Evolutionary conservation across 2,329 filamentous ascomycete species (phyloP).

Genomic region (Diaporthe destruens): DNA sequence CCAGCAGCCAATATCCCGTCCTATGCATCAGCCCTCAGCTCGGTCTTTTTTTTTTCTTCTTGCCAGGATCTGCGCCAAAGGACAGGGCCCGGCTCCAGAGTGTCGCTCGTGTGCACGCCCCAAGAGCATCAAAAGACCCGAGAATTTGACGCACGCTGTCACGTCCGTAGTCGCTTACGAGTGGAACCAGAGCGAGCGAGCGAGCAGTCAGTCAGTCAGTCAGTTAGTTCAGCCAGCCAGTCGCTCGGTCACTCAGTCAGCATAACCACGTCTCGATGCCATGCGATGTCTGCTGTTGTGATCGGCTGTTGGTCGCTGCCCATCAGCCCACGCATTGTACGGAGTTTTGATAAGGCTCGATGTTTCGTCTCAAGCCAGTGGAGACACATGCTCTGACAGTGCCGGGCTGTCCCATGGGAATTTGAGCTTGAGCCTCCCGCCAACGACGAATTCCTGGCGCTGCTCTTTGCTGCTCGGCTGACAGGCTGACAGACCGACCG

Average conservation of each 20-base stretch:
- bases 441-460: constrained; percentile 3
- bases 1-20: constrained; percentile 25
- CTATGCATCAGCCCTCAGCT: constrained; percentile 25
- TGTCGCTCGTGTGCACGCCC: constrained; percentile 28
- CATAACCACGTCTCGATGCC: constrained; percentile 12
- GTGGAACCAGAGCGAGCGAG: constrained; percentile 8
- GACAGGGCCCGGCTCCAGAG: constrained; percentile 28
- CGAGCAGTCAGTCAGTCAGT: background rate
- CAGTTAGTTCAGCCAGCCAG: background rate
- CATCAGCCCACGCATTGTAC: constrained; percentile 7
- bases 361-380: constrained; percentile 26
- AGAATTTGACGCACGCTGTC: constrained; percentile 28
- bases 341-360: constrained; percentile 20
- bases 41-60: constrained; percentile 18
- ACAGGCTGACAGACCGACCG: background rate
- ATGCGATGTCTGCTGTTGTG: constrained; percentile 12
- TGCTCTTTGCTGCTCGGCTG: background rate
- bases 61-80: constrained; percentile 28
- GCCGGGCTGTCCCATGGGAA: background rate
- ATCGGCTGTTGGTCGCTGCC: constrained; percentile 23
- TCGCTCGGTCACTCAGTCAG: background rate
- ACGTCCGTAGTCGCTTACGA: constrained; percentile 30
- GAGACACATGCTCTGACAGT: background rate
- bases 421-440: background rate
- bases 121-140: constrained; percentile 17